A percentile compares a stretch with the other conserved stretches of the same genome.
phyloP scores from a whole-genome alignment of 176 grass and related monocot species.

The Carex littledalei region DNA sequence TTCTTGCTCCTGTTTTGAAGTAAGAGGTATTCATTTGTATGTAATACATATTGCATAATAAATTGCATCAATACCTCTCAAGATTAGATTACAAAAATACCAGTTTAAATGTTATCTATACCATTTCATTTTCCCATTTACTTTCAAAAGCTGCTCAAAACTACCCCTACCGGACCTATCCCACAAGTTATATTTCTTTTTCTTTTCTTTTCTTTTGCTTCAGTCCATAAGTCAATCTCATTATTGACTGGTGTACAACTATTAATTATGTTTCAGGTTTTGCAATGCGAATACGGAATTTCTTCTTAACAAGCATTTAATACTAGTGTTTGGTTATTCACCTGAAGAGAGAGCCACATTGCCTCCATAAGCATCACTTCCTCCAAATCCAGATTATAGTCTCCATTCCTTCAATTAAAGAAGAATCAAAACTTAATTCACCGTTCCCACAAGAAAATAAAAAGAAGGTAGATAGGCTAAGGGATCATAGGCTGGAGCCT shows the following conservation, averaged over 20 bases:
- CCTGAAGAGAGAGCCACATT: constrained; percentile 92
- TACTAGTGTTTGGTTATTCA: constrained; percentile 26
- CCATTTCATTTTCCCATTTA: not conserved
- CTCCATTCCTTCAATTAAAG: constrained; percentile 49
- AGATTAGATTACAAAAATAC: not conserved
- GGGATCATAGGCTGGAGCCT: not conserved
- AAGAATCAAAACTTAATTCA: not conserved
- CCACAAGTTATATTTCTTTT: constrained; percentile 4
- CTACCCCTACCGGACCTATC: not conserved
- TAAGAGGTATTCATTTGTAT: not conserved
- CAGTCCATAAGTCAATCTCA: not conserved
- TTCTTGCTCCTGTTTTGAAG: constrained; percentile 67
- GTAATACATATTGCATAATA: not conserved
- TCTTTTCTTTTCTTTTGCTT: not conserved
- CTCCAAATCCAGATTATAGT: constrained; percentile 85
- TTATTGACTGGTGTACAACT: not conserved
- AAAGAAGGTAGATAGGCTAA: not conserved
- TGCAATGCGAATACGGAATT: not conserved
- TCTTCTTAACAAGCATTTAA: not conserved
- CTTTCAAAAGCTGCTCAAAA: not conserved
- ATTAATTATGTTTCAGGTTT: not conserved
- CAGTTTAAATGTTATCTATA: not conserved
- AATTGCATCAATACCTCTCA: constrained; percentile 1
- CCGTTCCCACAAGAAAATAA: not conserved
- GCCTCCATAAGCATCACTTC: constrained; percentile 97